Evolutionary conservation across 1,284 basidiomycete species (phyloP).

Genomic region (Heterobasidion annosum): DNA sequence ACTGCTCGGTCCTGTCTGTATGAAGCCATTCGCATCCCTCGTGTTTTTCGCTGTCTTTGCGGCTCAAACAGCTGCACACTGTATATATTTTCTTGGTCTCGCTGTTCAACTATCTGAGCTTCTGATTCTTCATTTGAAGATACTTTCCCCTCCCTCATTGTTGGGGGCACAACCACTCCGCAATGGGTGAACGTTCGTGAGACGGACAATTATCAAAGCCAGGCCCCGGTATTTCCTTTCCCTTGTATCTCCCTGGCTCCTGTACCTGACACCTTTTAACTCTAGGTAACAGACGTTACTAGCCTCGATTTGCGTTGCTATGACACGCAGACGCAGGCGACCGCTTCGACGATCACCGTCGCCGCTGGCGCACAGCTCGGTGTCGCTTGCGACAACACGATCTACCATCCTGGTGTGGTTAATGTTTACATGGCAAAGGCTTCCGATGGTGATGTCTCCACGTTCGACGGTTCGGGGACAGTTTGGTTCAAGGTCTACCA

Average conservation of each 20-base stretch:
- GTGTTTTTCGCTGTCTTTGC: not conserved
- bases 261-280: not conserved
- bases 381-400: slow-evolving; percentile 15
- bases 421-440: slow-evolving; percentile 22
- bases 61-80: slow-evolving; percentile 3
- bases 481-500: slow-evolving; percentile 27
- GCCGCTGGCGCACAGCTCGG: slow-evolving; percentile 21
- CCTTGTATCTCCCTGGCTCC: not conserved
- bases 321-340: slow-evolving; percentile 21
- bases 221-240: slow-evolving; percentile 22
- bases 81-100: not conserved
- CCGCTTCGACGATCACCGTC: slow-evolving; percentile 19
- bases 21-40: slow-evolving; percentile 1
- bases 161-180: slow-evolving; percentile 25
- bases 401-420: slow-evolving; percentile 19
- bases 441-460: slow-evolving; percentile 13
- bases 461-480: slow-evolving; percentile 14
- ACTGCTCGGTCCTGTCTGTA: not conserved
- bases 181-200: slow-evolving; percentile 31
- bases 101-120: not conserved
- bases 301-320: slow-evolving; percentile 32
- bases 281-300: slow-evolving; percentile 23
- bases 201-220: slow-evolving; percentile 36
- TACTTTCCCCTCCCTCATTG: slow-evolving; percentile 30
- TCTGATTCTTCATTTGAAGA: slow-evolving; percentile 16